Base-by-base conservation (phyloP, 805 yeast genomes). In the Candida taoyuanica region DNA sequence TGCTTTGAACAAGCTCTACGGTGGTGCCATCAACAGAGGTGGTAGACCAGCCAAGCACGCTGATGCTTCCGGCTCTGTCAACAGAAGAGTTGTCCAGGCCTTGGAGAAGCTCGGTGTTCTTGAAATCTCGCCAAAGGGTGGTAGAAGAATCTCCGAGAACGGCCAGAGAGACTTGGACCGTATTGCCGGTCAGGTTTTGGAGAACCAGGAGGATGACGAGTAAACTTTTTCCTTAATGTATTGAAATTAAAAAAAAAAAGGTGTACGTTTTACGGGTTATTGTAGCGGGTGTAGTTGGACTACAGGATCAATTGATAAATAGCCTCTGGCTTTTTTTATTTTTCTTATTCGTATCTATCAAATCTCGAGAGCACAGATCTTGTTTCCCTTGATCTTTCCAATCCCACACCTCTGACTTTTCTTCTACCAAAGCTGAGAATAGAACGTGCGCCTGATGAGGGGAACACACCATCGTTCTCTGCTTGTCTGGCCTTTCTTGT, bases 161-260 rank as follows among this genome's bases (percentile, higher is more conserved):
- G 99, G 99, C 71, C 98, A 91, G 79, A 89, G 98, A 86, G 99
- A 93, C 78, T 85, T 93, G 78, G 99, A 93, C 79, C 97, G 99
- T 83, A 91, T 91, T 72, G 98, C 98, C 68, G 96, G 95, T 71
- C 96, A 88, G 78, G 87, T 96, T 70, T 80, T 85, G 71, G 95
- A 88, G 76, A 80, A 79, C 69, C 24, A 21, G 24, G 95, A 88
- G 76, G 81, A 79, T 67, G 93, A 85, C 65, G 94, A 85, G 67
- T 49, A 54, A 52, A 37, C 46, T 44, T 40, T n/a, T 32, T 29
- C 19, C 36, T 30, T 36, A 33, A 43, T 43, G 40, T 39, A 39
- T 36, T 36, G 31, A 36, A 34, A 36, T 33, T 31, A n/a, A 18
- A 35, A 31, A 33, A 11, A 43, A 36, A 34, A 32, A 36, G 38